Percentiles rank a stretch among this genome's conserved stretches.
Evolutionary conservation across 225 moss, liverwort and hornwort genomes (phyloP).

Genomic region (Thuidium tamariscinum): DNA sequence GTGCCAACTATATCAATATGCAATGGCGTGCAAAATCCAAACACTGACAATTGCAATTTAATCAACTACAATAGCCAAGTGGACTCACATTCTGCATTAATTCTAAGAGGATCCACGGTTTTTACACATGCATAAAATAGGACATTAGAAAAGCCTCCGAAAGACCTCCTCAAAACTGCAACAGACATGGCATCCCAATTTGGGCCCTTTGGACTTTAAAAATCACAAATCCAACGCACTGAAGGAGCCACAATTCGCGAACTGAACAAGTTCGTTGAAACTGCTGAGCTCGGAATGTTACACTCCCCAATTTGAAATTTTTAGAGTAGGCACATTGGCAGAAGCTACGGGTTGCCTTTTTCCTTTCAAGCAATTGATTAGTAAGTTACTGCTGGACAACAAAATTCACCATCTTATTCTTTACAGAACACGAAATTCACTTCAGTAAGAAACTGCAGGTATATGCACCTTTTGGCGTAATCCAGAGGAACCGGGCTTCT

Average conservation of each 20-base stretch:
- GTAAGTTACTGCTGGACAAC: background rate
- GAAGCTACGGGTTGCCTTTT: background rate
- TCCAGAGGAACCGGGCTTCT: slow-evolving; percentile 81
- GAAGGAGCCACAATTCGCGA: background rate
- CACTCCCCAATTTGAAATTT: background rate
- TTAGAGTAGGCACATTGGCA: background rate
- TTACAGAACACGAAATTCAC: background rate
- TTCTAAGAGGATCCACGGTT: background rate
- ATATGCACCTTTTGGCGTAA: slow-evolving; percentile 61
- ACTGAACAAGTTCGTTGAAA: background rate
- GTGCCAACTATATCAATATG: background rate
- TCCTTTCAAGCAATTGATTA: too few relatives aligned
- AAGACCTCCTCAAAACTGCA: background rate
- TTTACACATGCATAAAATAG: background rate
- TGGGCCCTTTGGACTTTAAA: too few relatives aligned
- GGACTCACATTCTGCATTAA: background rate
- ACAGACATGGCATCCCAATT: too few relatives aligned
- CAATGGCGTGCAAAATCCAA: background rate
- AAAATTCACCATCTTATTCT: background rate
- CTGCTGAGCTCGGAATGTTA: background rate
- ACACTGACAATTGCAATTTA: background rate
- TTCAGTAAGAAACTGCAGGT: background rate
- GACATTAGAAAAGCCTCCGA: background rate
- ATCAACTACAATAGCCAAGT: background rate
- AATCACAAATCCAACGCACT: background rate